Evolutionary conservation across 1,284 basidiomycete genomes (phyloP), one percentile per base, ranked within the genome.

Genomic region (Malassezia nana): DNA sequence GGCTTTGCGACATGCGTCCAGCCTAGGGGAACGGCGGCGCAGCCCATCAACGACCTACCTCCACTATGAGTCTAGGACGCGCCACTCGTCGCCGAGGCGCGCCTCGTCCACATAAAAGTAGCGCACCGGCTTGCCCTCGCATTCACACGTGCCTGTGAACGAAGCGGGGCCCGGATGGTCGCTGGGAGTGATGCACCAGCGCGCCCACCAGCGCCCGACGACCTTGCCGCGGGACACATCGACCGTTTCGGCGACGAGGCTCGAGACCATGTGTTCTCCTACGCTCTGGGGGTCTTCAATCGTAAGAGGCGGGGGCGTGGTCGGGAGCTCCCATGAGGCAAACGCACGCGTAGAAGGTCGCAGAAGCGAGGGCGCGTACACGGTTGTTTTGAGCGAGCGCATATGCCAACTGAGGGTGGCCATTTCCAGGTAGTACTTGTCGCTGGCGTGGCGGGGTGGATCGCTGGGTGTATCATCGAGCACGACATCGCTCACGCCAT

Each of bases 31-130:
- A n/a, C n/a, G n/a, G n/a, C n/a, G n/a, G n/a, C n/a, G n/a, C n/a
- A n/a, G n/a, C n/a, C n/a, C n/a, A n/a, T n/a, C n/a, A 10, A 44
- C n/a, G 20, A 20, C 15, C 31, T 15, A 28, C 29, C 45, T 33
- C 45, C 30, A 47, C 45, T 10, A 39, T 22, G 28, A 66, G 12
- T 58, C 62, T 1, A 69, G 41, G 2, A 72, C 66, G 29, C 62
- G 59, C 70, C 70, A 73, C 15, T 68, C 62, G n/a, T 72, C 65
- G 41, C 63, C 64, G 25, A 89, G 70, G 24, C 87, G 75, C 68
- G 89, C 86, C 68, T 87, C 83, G 63, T 89, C 87, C 29, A 89
- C 84, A 64, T 87, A 87, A 73, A 88, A 89, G 68, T 86, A 78
- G 57, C 86, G 84, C 46, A 58, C 54, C 8, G 62, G 62, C 38